Evolutionary conservation across 768 basidiomycete species (phyloP), one percentile per base, ranked within the genome.

Genomic region (Neoboletus brunneissimus): DNA sequence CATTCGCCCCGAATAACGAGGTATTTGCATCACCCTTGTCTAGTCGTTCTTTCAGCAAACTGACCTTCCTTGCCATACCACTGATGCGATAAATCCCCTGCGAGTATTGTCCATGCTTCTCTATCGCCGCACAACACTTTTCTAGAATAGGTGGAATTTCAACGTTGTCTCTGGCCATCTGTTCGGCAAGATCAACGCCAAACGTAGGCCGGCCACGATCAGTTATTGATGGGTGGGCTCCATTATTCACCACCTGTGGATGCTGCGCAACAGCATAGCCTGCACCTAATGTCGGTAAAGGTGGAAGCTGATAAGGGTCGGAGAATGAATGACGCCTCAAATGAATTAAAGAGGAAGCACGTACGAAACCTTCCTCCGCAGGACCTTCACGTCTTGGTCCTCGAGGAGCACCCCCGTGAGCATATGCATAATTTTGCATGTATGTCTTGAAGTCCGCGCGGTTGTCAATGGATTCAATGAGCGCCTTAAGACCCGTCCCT

Each of bases 371-470:
- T 69, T 97, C 94, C 51, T 98, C 92, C 51, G 82, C 77, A 4
- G 94, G 93, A 4, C 92, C 95, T 63, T 97, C 92, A 58, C 94
- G 79, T 57, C 90, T 80, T 29, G 91, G 92, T n/a, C 90, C 92
- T 38, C 85, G 78, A 15, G 76, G 75, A 38, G 69, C 73, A 48
- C 80, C 77, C 12, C 88, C 90, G 57, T 90, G 89, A 29, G 93
- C 93, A 66, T 95, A 93, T 0, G 91, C 88, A 68, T 96, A 99
- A 69, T 97, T 94, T 69, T 97, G 93, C 95, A 99, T 98, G 69
- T 88, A 99, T 9, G 81, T 85, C 75, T 90, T 96, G 77, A 99
- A 98, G 73, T 99, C 97, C 35, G 86, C 80, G 38, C 94, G 85
- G 64, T 94, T 94, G 73, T 99, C 96, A 63, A 99, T 97, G 6